phyloP scores from a whole-genome alignment of 2,329 filamentous ascomycete genomes.

The Dothidotthia symphoricarpi region DNA sequence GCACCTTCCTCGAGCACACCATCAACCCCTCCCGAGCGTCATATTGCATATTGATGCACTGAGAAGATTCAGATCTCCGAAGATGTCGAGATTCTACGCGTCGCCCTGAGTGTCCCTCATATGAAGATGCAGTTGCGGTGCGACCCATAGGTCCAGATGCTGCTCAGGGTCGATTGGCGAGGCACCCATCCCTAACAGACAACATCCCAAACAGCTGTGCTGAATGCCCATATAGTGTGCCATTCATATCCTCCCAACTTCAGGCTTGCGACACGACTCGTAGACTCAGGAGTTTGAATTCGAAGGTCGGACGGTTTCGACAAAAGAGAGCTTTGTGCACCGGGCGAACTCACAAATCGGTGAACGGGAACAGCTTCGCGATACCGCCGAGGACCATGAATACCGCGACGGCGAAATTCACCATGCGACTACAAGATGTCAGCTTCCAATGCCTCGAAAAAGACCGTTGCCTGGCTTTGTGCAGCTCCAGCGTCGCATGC shows the following conservation, averaged over 20 bases:
- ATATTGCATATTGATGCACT: too few relatives aligned
- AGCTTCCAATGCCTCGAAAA: slow-evolving; percentile 12
- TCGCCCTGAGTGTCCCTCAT: too few relatives aligned
- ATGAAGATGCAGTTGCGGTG: too few relatives aligned
- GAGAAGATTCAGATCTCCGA: too few relatives aligned
- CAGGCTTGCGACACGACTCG: background rate
- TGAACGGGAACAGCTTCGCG: slow-evolving; percentile 63
- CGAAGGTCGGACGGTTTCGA: background rate
- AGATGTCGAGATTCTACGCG: too few relatives aligned
- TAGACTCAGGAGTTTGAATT: background rate
- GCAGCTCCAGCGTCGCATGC: slow-evolving; percentile 7
- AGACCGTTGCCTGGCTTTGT: slow-evolving; percentile 18
- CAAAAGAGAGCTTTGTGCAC: slow-evolving; percentile 6
- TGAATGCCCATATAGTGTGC: too few relatives aligned
- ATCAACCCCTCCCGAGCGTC: too few relatives aligned
- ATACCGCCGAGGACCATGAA: slow-evolving; percentile 86
- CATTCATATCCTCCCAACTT: too few relatives aligned
- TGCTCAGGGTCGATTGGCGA: too few relatives aligned
- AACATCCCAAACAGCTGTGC: too few relatives aligned
- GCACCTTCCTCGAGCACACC: slow-evolving; percentile 6
- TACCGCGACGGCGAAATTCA: slow-evolving; percentile 84
- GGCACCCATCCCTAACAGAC: too few relatives aligned
- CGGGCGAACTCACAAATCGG: slow-evolving; percentile 44
- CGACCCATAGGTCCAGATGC: too few relatives aligned
- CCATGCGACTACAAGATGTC: slow-evolving; percentile 68